Evolutionary conservation across 441 rosid genomes (phyloP), one percentile per base, ranked within the genome.

Genomic region (Gossypium trilobum): DNA sequence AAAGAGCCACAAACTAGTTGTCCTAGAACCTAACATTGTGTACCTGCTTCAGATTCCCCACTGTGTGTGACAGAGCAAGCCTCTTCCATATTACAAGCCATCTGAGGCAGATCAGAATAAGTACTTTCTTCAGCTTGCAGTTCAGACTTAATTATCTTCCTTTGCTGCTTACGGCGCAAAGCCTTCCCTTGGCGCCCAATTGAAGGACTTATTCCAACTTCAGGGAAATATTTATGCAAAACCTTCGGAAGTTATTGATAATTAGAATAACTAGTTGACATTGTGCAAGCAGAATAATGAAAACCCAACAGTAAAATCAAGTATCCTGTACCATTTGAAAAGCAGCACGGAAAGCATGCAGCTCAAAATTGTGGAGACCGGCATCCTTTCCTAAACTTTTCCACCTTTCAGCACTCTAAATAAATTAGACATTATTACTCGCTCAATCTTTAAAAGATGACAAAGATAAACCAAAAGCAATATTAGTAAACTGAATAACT

Each of bases 331-430:
- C 96, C 95, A 89, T 85, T 77, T 93, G 97, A 65, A 93, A 93
- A 73, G 90, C 92, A 76, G 96, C 95, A 76, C 95, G 97, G 68
- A 88, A 90, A 72, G 91, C 85, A 80, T 90, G 97, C 86, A 90
- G 62, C 86, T 91, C 87, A 77, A 91, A 93, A 82, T 93, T 93
- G 77, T 85, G 91, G 75, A 84, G 79, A 72, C 95, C 97, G 44
- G 85, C 91, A 79, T 87, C 93, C 74, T 83, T 83, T 64, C 83
- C 85, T 14, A 93, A 85, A 75, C 79, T 79, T 60, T 84, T 86
- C 98, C 97, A 93, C 81, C 97, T 90, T 71, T 90, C 96, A 57
- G 98, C 97, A 87, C 97, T 93, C 98, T 93, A 74, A 75, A 60
- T 68, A 82, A 79, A 71, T 68, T n/a, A 51, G 0, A 22, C 46